Base-by-base conservation (phyloP, 352 stramenopile species). In the Pythium biforme region DNA sequence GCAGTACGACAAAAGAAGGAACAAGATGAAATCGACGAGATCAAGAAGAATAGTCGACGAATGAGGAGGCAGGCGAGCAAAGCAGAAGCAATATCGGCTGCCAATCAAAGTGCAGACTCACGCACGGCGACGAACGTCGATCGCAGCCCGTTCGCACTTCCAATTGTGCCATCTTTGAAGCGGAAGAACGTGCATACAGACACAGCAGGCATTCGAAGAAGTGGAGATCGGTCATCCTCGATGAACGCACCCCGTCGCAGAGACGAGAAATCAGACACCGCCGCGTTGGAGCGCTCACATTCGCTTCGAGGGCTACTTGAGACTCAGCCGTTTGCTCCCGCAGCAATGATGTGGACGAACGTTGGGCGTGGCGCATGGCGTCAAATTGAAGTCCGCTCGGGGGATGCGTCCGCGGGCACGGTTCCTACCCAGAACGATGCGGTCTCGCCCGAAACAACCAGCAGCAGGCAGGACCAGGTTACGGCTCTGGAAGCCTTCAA, bases 11-110 rank as follows among this genome's bases (percentile, higher is more conserved):
- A 69, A 27, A 59, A 72, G 43, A 75, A 81, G 20, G 60, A 80
- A 27, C 54, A 72, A 49, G 64, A 77, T 8, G 72, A 76, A 48
- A 70, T 88, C 20, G 27, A 64, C 0, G 57, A 52, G 46, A 81
- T 85, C n/a, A 60, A 62, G 11, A 49, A 51, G 9, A 22, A 62
- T 34, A 45, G 59, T 15, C 47, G 55, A 1, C 55, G 47, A 48
- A 65, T 65, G 53, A 46, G 50, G 17, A 50, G 50, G 41, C 33
- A 49, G 27, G 19, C 26, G 39, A 20, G 31, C 37, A 3, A 55
- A 40, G 41, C n/a, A 20, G 39, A 1, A 19, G 41, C 41, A 34
- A 20, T 22, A 7, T 34, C 31, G 14, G 31, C 8, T 15, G 43
- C 7, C 27, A 9, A 26, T 25, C 27, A 47, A 23, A 3, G 20